Evolutionary conservation across 1,139 yeast species (phyloP).

Genomic region (Meyerozyma smithsonii): DNA sequence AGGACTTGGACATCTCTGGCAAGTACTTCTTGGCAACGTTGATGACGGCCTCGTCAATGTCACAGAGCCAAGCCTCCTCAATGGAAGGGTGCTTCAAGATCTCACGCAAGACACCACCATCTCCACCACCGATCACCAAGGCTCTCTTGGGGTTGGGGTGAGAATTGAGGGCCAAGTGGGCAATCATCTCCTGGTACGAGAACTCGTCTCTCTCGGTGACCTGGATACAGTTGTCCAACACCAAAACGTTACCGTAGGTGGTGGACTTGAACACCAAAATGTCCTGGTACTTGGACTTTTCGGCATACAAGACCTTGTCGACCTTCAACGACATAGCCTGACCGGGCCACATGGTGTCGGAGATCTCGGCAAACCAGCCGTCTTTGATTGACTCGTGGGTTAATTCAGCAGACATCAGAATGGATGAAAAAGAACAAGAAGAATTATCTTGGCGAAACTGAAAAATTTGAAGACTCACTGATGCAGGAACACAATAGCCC

Average conservation of each 20-base stretch:
- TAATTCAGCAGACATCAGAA: slow-evolving; percentile 32
- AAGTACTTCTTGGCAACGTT: slow-evolving; percentile 75
- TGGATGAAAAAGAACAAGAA: no score
- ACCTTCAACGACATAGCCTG: slow-evolving; percentile 87
- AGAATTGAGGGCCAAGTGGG: slow-evolving; percentile 83
- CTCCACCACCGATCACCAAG: slow-evolving; percentile 93
- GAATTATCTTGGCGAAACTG: no score
- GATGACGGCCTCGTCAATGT: slow-evolving; percentile 88
- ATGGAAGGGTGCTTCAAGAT: slow-evolving; percentile 79
- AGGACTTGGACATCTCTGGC: slow-evolving; percentile 79
- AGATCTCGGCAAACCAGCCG: slow-evolving; percentile 90
- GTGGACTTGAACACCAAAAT: slow-evolving; percentile 84
- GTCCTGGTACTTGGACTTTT: slow-evolving; percentile 82
- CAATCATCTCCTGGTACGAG: slow-evolving; percentile 92
- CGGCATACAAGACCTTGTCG: slow-evolving; percentile 74
- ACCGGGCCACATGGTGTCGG: slow-evolving; percentile 92
- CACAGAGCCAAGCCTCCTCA: slow-evolving; percentile 84
- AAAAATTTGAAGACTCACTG: not conserved
- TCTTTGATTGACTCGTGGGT: slow-evolving; percentile 62
- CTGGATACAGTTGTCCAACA: slow-evolving; percentile 86
- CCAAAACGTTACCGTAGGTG: slow-evolving; percentile 86
- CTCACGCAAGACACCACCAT: slow-evolving; percentile 93
- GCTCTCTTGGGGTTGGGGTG: slow-evolving; percentile 90
- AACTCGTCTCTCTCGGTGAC: slow-evolving; percentile 94
- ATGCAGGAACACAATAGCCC: not conserved